These are phyloP conservation scores for Pythium volutum DNA, from an alignment of 352 stramenopile species.

Conservation along the genomic window DNA sequence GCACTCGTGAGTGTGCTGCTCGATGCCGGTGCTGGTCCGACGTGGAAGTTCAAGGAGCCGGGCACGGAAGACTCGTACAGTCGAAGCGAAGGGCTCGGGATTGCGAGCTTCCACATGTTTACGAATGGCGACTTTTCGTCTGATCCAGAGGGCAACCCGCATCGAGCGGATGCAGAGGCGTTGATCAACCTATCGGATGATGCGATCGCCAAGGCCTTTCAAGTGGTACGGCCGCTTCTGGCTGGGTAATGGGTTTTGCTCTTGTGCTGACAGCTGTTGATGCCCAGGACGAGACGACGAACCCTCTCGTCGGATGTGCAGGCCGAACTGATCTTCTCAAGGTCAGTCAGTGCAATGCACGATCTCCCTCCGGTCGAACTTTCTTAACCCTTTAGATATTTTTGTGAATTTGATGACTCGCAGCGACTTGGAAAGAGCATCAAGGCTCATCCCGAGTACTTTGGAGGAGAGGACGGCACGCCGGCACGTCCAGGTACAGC, in stretches of 20 bases:
- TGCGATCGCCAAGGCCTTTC: slow-evolving; percentile 70
- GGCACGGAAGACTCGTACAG: slow-evolving; percentile 60
- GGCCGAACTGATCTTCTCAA: slow-evolving; percentile 72
- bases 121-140: slow-evolving; percentile 62
- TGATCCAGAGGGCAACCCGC: slow-evolving; percentile 33
- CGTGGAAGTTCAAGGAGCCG: slow-evolving; percentile 74
- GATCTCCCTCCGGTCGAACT: too few relatives aligned
- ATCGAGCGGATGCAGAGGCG: slow-evolving; percentile 59
- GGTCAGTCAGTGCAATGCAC: slow-evolving; percentile 22
- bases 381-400: too few relatives aligned
- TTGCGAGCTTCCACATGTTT: slow-evolving; percentile 88
- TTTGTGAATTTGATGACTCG: too few relatives aligned
- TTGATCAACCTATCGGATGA: slow-evolving; percentile 55
- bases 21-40: slow-evolving; percentile 64
- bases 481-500: slow-evolving; percentile 37
- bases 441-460: slow-evolving; percentile 73
- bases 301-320: slow-evolving; percentile 76
- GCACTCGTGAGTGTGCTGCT: slow-evolving; percentile 78
- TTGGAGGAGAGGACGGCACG: slow-evolving; percentile 39
- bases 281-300: slow-evolving; percentile 33
- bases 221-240: slow-evolving; percentile 44
- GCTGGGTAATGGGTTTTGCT: not conserved
- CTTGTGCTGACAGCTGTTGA: not conserved
- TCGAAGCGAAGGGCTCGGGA: slow-evolving; percentile 75
- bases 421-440: slow-evolving; percentile 67